Evolutionary conservation across 108 stramenopile species (phyloP).

Genomic region (Poteriospumella lacustris): DNA sequence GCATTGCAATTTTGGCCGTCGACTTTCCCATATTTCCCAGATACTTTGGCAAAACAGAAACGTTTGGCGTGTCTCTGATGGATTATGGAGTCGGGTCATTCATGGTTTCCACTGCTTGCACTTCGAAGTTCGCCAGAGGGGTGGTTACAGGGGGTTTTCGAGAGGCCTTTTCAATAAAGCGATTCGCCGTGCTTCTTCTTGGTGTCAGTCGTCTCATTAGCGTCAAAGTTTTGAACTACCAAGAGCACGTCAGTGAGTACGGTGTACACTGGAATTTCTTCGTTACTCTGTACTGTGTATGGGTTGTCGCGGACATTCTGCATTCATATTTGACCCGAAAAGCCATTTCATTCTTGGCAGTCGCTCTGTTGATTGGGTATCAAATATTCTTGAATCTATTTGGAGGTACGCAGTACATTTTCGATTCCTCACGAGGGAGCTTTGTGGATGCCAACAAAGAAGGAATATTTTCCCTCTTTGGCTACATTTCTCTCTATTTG

Average conservation of each 20-base stretch:
- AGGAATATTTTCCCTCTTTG: constrained; percentile 24
- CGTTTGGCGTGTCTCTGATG: constrained; percentile 81
- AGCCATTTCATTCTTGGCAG: background rate
- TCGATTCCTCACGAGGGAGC: background rate
- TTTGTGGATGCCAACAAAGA: constrained; percentile 18
- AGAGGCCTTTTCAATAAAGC: background rate
- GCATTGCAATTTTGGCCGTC: constrained; percentile 80
- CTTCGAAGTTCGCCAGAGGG: background rate
- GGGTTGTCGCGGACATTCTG: background rate
- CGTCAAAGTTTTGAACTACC: constrained; percentile 40
- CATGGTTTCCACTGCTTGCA: constrained; percentile 65
- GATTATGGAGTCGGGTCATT: constrained; percentile 88
- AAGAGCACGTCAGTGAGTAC: constrained; percentile 86
- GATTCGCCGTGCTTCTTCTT: constrained; percentile 29
- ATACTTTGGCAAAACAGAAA: constrained; percentile 84
- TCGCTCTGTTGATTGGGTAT: background rate
- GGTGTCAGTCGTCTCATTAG: constrained; percentile 39
- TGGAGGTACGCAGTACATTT: background rate
- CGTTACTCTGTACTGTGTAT: constrained; percentile 62
- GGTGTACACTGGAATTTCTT: constrained; percentile 99
- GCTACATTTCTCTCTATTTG: constrained; percentile 13
- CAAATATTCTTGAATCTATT: background rate
- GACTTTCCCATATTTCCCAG: constrained; percentile 87
- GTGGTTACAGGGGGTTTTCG: too few species aligned
- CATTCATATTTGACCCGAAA: background rate